Conservation (phyloP, 169 alveolate species). For the Theileria orientalis region DNA sequence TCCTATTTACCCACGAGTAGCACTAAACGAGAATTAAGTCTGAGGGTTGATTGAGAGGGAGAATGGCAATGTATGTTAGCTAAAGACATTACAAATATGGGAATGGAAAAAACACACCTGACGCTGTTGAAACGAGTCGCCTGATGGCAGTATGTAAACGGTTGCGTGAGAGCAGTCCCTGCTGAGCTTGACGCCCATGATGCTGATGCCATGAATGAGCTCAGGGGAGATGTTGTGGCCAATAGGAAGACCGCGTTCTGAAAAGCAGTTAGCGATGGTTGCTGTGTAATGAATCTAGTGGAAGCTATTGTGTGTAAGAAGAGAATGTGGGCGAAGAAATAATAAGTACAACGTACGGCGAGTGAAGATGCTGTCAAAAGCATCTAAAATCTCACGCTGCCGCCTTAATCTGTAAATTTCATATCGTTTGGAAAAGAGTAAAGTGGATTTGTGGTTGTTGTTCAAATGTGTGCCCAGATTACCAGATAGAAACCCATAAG, state of each 20-base stretch:
- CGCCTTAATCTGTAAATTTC: conserved; percentile 57
- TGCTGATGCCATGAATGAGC: conserved; percentile 33
- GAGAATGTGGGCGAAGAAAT: background rate
- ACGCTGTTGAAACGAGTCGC: conserved; percentile 60
- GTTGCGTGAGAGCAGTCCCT: conserved; percentile 62
- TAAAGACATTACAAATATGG: background rate
- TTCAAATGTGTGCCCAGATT: background rate
- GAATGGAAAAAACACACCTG: conserved; percentile 25
- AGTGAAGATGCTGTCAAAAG: conserved; percentile 30
- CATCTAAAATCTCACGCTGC: conserved; percentile 59
- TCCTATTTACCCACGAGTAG: conserved; percentile 53
- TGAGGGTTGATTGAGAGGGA: background rate
- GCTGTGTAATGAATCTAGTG: background rate
- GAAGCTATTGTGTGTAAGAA: background rate
- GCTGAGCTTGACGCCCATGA: conserved; percentile 38
- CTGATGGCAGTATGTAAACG: conserved; percentile 41
- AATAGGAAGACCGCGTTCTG: conserved; percentile 28
- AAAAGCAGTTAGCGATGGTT: background rate
- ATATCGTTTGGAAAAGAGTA: conserved; percentile 20
- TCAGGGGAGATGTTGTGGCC: conserved; percentile 49
- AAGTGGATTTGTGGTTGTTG: background rate
- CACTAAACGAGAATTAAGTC: conserved; percentile 18
- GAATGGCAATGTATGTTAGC: background rate
- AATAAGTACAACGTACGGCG: conserved; percentile 32
- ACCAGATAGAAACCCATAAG: background rate